Base-by-base conservation (phyloP, 257 asterid species). In the Rhazya stricta region DNA sequence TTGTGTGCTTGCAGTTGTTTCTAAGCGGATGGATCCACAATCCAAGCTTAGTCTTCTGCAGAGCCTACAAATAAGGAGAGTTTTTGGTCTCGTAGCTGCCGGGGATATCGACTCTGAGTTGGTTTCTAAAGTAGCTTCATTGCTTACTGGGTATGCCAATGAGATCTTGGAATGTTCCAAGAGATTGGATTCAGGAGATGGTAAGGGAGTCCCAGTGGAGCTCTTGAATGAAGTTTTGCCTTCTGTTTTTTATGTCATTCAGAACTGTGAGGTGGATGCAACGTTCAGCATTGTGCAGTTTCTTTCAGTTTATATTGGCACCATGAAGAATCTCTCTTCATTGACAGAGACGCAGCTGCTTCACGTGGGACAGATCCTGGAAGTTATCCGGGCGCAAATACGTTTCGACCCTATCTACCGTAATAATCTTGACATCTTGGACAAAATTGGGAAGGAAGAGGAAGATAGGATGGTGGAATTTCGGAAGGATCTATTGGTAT, bases 401-500 rank as follows among this genome's bases (percentile, higher is more conserved):
- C 86, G 79, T 79, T 95, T 77, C 84, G 92, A 89, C 79, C 94
- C 96, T 42, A 71, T 67, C 78, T 87, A 92, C 76, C 94, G 98
- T 30, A 83, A 74, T 80, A 87, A 88, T 72, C 85, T 91, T 21
- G 94, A 91, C 34, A 74, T 76, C 67, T 72, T 88, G 86, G 99
- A 91, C 83, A 95, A 88, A 84, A 85, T 93, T 71, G 99, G 98
- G 60, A 88, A 58, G 81, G 96, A 93, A 78, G 98, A 95, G 84
- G 96, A 90, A 83, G 98, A 95, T 48, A 86, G 96, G 81, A 90
- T 95, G 99, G 78, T 81, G 74, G 99, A 95, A 62, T 92, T 88
- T 76, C 83, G 99, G 79, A 95, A 95, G 82, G 99, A 92, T 79
- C 81, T 89, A 32, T 86, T 88, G 69, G 90, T 91, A 29, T 77